phyloP scores from a whole-genome alignment of 768 basidiomycete genomes.

The Sarcodon aspratus region DNA sequence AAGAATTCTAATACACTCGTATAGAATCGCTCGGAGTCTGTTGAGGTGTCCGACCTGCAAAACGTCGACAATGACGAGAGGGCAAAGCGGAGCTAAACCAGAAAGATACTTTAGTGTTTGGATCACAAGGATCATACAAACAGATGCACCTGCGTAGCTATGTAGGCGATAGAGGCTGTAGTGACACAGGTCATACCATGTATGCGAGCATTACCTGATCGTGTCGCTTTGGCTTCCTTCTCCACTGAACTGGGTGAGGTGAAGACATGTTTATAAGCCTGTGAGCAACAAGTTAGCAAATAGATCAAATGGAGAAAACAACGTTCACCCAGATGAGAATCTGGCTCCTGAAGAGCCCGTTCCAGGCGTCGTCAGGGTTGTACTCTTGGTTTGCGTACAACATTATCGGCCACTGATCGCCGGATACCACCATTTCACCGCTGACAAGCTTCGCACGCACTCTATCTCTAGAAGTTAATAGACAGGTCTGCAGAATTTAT shows the following conservation, averaged over 20 bases:
- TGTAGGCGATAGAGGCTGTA: background rate
- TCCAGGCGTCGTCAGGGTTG: constrained; percentile 16
- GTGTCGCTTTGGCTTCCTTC: constrained; percentile 14
- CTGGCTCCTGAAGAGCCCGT: constrained; percentile 12
- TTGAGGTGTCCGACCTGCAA: constrained; percentile 9
- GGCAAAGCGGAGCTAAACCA: constrained; percentile 9
- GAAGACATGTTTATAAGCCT: constrained; percentile 19
- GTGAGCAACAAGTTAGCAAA: background rate
- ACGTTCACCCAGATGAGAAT: constrained; percentile 12
- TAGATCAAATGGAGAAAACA: too few relatives aligned
- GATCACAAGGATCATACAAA: too few relatives aligned
- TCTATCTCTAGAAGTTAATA: too few relatives aligned
- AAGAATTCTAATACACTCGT: too few relatives aligned
- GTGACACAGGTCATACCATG: background rate
- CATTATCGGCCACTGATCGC: too few relatives aligned
- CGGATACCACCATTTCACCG: too few relatives aligned
- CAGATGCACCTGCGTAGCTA: too few relatives aligned
- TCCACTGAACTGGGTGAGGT: constrained; percentile 20
- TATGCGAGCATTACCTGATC: constrained; percentile 9
- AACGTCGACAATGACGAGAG: constrained; percentile 9
- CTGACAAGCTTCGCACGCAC: too few relatives aligned
- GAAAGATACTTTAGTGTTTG: too few relatives aligned
- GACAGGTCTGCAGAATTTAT: too few relatives aligned
- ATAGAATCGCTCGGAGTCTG: constrained; percentile 16
- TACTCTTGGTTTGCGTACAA: constrained; percentile 7